These are phyloP conservation scores for Talaromyces sp. DNA, from an alignment of 2,329 filamentous ascomycete species.

Conservation along the genomic window DNA sequence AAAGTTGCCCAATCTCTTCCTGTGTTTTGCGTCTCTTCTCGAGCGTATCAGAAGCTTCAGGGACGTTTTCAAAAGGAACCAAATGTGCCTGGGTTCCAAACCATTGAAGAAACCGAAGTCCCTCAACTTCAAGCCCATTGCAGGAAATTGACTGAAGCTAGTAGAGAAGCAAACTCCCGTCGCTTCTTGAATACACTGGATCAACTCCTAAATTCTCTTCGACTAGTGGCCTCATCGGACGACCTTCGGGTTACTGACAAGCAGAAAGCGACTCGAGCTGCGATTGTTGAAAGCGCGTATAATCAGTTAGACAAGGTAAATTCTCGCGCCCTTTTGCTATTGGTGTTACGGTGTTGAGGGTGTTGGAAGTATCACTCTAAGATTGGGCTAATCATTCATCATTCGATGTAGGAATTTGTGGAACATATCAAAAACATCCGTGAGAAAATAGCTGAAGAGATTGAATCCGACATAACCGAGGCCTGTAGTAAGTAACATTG, in stretches of 20 bases:
- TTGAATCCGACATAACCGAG: not conserved
- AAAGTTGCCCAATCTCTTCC: conserved; percentile 52
- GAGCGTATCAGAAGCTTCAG: conserved; percentile 59
- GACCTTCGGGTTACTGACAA: conserved; percentile 9
- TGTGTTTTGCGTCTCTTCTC: conserved; percentile 61
- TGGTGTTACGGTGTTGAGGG: not conserved
- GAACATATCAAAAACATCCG: not conserved
- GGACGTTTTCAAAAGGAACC: conserved; percentile 52
- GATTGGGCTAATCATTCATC: not conserved
- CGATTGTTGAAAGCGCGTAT: conserved; percentile 1
- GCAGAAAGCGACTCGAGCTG: conserved; percentile 5
- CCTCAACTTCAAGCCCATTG: conserved; percentile 57
- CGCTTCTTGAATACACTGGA: conserved; percentile 50
- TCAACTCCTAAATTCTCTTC: conserved; percentile 50
- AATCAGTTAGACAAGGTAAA: not conserved
- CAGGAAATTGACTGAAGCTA: conserved; percentile 51
- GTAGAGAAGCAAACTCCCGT: conserved; percentile 41
- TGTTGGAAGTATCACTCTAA: not conserved
- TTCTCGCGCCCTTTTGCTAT: not conserved
- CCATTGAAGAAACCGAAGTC: conserved; percentile 53
- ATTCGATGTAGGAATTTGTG: not conserved
- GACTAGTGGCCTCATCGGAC: conserved; percentile 42
- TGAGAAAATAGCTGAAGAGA: not conserved
- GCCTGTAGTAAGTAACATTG: conserved; percentile 9
- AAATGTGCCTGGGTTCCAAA: conserved; percentile 49